These are phyloP conservation scores for Vitis rotundifolia DNA, from an alignment of 164 flowering plant species.

Conservation along the genomic window DNA sequence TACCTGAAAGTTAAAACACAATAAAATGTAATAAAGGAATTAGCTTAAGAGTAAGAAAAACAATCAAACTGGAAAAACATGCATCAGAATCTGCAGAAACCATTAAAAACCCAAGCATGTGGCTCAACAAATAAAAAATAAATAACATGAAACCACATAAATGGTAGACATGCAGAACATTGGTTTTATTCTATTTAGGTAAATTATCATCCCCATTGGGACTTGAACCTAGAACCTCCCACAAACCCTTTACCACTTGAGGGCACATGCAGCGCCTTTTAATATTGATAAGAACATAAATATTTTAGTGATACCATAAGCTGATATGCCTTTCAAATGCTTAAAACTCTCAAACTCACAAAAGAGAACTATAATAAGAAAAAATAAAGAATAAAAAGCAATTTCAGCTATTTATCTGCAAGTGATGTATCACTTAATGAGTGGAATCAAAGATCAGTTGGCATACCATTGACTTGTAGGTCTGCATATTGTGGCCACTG, in stretches of 20 bases:
- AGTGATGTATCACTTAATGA: not conserved
- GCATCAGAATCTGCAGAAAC: not conserved
- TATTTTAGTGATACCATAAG: no score
- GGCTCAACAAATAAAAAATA: no score
- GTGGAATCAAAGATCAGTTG: not conserved
- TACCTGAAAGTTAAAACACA: constrained; percentile 40
- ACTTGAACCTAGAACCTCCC: no score
- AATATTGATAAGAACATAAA: no score
- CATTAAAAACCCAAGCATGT: not conserved
- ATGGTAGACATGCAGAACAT: no score
- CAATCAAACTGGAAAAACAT: not conserved
- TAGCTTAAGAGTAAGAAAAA: not conserved
- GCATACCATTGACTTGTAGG: constrained; percentile 91
- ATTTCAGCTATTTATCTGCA: not conserved
- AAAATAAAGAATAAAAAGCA: not conserved
- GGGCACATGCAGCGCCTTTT: no score
- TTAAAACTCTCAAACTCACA: not conserved
- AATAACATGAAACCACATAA: no score
- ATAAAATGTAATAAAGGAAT: not conserved
- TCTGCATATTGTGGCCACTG: constrained; percentile 98
- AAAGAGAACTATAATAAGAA: not conserved
- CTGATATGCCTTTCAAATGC: not conserved
- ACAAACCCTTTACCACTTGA: no score
- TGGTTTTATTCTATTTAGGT: no score
- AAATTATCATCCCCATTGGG: no score